Evolutionary conservation across 441 rosid species (phyloP).

Genomic region (Aquilaria agallochum): DNA sequence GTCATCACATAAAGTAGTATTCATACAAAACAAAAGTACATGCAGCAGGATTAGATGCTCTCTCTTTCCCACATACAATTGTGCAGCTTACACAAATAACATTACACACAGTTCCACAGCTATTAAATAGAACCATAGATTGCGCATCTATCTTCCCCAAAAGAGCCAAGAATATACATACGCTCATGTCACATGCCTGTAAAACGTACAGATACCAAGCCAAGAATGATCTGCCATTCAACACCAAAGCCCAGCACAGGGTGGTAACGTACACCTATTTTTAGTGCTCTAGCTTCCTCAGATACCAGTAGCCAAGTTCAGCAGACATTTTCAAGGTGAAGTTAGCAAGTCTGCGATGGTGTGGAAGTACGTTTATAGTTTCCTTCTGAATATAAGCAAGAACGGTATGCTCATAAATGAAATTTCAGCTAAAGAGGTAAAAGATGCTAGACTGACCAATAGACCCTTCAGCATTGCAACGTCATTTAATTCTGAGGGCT

Average conservation of each 20-base stretch:
- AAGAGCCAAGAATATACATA: too few species aligned
- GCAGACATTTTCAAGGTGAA: background rate
- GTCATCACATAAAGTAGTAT: too few species aligned
- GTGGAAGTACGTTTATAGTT: background rate
- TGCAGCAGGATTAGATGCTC: too few species aligned
- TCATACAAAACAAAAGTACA: too few species aligned
- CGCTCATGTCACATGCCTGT: too few species aligned
- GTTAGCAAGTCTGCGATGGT: background rate
- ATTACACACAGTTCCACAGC: too few species aligned
- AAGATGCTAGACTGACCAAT: slow-evolving; percentile 7
- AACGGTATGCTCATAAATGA: background rate
- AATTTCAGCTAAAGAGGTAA: background rate
- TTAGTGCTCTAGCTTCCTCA: slow-evolving; percentile 5
- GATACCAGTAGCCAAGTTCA: background rate
- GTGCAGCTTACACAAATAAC: too few species aligned
- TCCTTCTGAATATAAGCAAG: background rate
- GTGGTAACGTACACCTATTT: background rate
- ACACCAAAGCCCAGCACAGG: background rate
- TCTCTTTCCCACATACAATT: too few species aligned
- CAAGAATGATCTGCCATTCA: slow-evolving; percentile 33
- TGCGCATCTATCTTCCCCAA: too few species aligned
- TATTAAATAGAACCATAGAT: too few species aligned
- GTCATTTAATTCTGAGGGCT: slow-evolving; percentile 26
- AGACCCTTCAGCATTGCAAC: background rate
- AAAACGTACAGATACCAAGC: slow-evolving; percentile 14